Percentiles rank a stretch among this genome's conserved stretches.
Evolutionary conservation across 306 rosid genomes (phyloP).

Genomic region (Alnus glutinosa): DNA sequence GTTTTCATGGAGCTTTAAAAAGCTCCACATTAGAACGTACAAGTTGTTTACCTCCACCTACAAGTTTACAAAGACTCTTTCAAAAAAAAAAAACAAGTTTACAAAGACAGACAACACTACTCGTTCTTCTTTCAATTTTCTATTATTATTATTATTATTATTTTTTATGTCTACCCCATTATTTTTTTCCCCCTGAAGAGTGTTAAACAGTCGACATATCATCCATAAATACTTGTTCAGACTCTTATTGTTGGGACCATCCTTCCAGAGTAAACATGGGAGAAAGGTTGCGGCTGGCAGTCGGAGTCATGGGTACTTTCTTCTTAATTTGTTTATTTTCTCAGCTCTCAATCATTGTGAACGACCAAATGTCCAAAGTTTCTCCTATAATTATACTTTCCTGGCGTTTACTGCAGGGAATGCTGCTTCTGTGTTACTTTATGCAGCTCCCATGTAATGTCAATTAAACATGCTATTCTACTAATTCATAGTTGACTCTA

Average conservation of each 20-base stretch:
- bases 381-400: conserved; percentile 10
- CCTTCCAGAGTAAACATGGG: conserved; percentile 25
- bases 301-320: conserved; percentile 63
- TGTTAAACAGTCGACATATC: not conserved
- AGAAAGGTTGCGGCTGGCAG: conserved; percentile 43
- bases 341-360: conserved; percentile 8
- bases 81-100: too few species aligned
- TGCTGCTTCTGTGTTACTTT: conserved; percentile 69
- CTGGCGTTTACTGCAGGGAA: conserved; percentile 56
- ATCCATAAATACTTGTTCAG: conserved; percentile 14
- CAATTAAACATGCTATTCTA: not conserved
- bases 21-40: conserved; percentile 26
- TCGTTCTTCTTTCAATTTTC: conserved; percentile 4
- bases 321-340: conserved; percentile 8
- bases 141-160: conserved; percentile 5
- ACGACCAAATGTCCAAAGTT: not conserved
- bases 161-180: not conserved
- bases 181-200: conserved; percentile 24
- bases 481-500: not conserved
- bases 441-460: conserved; percentile 70
- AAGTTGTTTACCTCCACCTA: conserved; percentile 13
- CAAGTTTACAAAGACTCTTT: too few species aligned
- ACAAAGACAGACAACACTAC: conserved; percentile 30
- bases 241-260: conserved; percentile 7
- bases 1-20: conserved; percentile 9